Evolutionary conservation across 2,329 filamentous ascomycete genomes (phyloP), one percentile per base, ranked within the genome.

Genomic region (Harringtonia lauricola): DNA sequence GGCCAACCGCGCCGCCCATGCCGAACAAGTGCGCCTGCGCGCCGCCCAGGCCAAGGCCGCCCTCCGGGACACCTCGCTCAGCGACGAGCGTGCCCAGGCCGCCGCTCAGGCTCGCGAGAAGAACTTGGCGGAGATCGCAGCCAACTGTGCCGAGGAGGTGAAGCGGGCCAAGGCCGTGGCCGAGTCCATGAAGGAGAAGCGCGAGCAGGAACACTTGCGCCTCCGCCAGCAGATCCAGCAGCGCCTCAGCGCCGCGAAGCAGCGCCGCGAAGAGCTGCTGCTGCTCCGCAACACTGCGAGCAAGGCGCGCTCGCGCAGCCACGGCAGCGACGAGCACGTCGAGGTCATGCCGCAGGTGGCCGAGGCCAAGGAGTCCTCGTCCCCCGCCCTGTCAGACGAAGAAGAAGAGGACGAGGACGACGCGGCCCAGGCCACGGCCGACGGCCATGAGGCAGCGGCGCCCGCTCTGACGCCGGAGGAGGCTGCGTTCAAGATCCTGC

Each of bases 81-180:
- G 80, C 36, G 85, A 90, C 58, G 84, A 89, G 60, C 72, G 82
- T 41, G 83, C 85, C 4, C 64, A 88, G 46, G 86, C 86, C 7
- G 86, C 85, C 6, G 79, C 87, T 49, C 75, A 86, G 51, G 82
- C 85, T 1, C 74, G 86, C 46, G 83, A 90, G 64, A 83, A 83
- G 53, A 86, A 89, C 53, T 64, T 92, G 17, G 85, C 83, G 9
- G 85, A 89, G 59, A 88, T 90, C 36, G 83, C 86, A 4, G 83
- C 85, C 39, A 74, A 78, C 47, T 90, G 86, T 57, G 86, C 86
- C 18, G 85, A 88, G 60, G 86, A 92, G 58, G 86, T 92, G 15
- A 80, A 83, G 57, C 74, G 84, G 50, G 85, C 85, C 42, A 90
- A 90, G 67, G 81, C 83, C 41, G 72, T 89, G n/a, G 85, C 85